Evolutionary conservation across 2,329 filamentous ascomycete species (phyloP).

Genomic region (Raffaelea arxii): DNA sequence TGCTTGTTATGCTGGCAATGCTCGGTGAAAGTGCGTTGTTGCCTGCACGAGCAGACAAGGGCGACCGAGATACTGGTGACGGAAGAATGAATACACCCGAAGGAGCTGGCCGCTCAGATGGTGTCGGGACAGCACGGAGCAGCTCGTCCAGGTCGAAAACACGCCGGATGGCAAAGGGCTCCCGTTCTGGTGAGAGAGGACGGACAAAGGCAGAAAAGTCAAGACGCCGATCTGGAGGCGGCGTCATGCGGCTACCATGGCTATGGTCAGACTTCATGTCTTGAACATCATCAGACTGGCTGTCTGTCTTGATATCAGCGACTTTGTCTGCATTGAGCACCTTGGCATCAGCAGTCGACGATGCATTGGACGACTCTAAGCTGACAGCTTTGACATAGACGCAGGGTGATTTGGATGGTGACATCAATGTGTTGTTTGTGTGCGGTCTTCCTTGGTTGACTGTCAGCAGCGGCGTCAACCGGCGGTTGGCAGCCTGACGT

Average conservation of each 20-base stretch:
- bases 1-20: no score
- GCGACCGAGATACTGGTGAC: slow-evolving; percentile 5
- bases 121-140: slow-evolving; percentile 33
- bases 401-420: slow-evolving; percentile 9
- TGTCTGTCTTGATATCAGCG: neutral
- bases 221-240: slow-evolving; percentile 14
- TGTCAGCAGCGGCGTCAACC: slow-evolving; percentile 8
- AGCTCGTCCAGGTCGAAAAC: slow-evolving; percentile 40
- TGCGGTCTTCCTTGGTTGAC: neutral
- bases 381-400: slow-evolving; percentile 11
- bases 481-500: neutral
- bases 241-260: neutral
- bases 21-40: neutral
- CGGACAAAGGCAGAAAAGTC: slow-evolving; percentile 34
- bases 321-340: neutral
- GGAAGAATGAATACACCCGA: slow-evolving; percentile 8
- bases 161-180: slow-evolving; percentile 38
- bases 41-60: slow-evolving; percentile 4
- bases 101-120: slow-evolving; percentile 2
- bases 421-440: slow-evolving; percentile 2
- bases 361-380: neutral
- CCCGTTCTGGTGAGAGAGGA: slow-evolving; percentile 28
- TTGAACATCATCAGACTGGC: no score
- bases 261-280: neutral
- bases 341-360: no score